Base-by-base conservation (phyloP, 1,139 yeast genomes). In the Yamadazyma diospyri region DNA sequence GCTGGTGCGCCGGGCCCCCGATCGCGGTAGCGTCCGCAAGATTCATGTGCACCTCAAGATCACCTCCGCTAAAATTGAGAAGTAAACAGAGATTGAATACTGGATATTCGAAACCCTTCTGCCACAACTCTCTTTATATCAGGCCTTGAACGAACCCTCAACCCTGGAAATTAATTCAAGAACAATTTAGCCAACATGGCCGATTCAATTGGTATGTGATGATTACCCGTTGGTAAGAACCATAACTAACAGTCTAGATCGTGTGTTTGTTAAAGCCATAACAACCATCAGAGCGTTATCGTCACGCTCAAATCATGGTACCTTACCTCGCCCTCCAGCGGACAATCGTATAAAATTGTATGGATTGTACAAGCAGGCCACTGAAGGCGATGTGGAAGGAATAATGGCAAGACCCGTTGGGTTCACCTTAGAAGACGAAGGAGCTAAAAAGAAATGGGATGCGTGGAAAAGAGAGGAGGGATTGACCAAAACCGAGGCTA, bases 341-440 rank as follows among this genome's bases (percentile, higher is more conserved):
- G 84, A 80, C 35, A 76, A 70, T 40, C 58, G 95, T 20, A 77
- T 82, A 37, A 72, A 70, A 39, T 65, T 86, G 6, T 86, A 86
- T 53, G 95, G 95, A 0, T 67, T 86, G 32, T 86, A 85, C 59
- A 86, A 86, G 49, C 95, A 86, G 51, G 89, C 95, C 3, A 84
- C 94, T 4, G 94, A 84, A 56, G 95, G 95, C 2, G 78, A 86
- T 52, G 87, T 82, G 4, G 76, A 73, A 30, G 81, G 81, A 2
- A 66, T 80, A 17, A 73, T 81, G 77, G 71, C 73, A 1, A 64
- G 87, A 29, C 89, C 92, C 1, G 56, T 59, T 2, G 89, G 88
- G 5, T 61, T 58, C 32, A 57, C 76, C 0, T 64, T 73, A 6
- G 86, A 78, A 43, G 85, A 77, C 47, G 80, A 74, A 46, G 81